These are phyloP conservation scores for Neostapfia colusana DNA, from an alignment of 176 grass and related monocot species.

Conservation along the genomic window DNA sequence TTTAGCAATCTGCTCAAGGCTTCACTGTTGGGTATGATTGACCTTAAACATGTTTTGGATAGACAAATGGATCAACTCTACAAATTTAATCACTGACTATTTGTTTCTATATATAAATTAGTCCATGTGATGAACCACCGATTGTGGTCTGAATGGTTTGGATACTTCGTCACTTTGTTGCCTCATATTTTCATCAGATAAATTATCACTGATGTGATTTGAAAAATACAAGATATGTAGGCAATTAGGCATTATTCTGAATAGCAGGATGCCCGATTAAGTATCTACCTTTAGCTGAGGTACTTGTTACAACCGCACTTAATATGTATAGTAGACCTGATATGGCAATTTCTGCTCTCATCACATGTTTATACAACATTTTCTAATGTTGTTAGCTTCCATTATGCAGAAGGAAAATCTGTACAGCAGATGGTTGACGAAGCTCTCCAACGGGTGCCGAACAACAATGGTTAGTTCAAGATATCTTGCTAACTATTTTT, in stretches of 20 bases:
- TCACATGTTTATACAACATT: background rate
- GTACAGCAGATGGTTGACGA: conserved; percentile 94
- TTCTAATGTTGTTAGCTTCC: conserved; percentile 19
- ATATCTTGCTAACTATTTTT: conserved; percentile 1
- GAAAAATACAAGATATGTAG: background rate
- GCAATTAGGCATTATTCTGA: background rate
- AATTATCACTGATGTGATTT: background rate
- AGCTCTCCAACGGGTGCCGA: conserved; percentile 78
- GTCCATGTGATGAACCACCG: too few species aligned
- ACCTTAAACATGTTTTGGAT: background rate
- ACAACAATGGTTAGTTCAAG: conserved; percentile 64
- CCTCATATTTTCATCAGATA: background rate
- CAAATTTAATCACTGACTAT: background rate
- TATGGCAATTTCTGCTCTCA: background rate
- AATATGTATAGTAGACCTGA: background rate
- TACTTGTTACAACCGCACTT: background rate
- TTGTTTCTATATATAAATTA: background rate
- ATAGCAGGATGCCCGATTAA: background rate
- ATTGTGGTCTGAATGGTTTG: background rate
- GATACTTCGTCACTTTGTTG: background rate
- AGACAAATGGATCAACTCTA: background rate
- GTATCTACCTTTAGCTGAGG: background rate
- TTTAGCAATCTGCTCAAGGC: background rate
- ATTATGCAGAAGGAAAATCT: conserved; percentile 88
- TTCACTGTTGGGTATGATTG: background rate